phyloP scores from a whole-genome alignment of 225 moss, liverwort and hornwort genomes.

The Asterella californica region DNA sequence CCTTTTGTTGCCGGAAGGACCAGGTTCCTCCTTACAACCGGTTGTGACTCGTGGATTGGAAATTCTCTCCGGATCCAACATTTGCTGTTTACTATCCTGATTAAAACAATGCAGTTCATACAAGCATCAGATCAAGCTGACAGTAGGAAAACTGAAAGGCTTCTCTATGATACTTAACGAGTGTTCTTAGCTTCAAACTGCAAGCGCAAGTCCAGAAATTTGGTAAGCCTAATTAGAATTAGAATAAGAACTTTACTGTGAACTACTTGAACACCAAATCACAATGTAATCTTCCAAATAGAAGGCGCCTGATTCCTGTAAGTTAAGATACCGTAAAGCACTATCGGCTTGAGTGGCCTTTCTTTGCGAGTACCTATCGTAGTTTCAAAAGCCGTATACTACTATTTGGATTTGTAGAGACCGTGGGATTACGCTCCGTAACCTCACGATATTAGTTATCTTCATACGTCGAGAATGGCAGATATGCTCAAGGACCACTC shows the following conservation, averaged over 20 bases:
- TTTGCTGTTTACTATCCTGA: background rate
- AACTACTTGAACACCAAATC: too few species aligned
- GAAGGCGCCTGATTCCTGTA: too few species aligned
- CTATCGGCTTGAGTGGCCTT: too few species aligned
- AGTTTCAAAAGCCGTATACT: too few species aligned
- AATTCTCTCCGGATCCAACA: background rate
- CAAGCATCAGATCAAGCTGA: background rate
- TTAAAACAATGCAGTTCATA: background rate
- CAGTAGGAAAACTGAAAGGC: background rate
- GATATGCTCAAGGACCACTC: too few species aligned
- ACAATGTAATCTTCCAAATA: background rate
- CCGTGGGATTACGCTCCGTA: too few species aligned
- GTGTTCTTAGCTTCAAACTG: background rate
- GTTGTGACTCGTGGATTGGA: background rate
- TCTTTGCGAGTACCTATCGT: too few species aligned
- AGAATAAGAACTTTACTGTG: background rate
- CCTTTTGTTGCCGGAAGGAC: conserved; percentile 14
- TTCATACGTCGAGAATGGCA: too few species aligned
- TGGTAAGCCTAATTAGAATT: background rate
- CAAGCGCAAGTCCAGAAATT: background rate
- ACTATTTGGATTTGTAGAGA: too few species aligned
- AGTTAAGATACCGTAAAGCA: too few species aligned
- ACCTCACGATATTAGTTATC: too few species aligned
- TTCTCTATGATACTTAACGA: background rate
- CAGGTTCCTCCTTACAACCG: background rate